Base-by-base conservation (phyloP, 331 rosid species). In the Arachis monticola region DNA sequence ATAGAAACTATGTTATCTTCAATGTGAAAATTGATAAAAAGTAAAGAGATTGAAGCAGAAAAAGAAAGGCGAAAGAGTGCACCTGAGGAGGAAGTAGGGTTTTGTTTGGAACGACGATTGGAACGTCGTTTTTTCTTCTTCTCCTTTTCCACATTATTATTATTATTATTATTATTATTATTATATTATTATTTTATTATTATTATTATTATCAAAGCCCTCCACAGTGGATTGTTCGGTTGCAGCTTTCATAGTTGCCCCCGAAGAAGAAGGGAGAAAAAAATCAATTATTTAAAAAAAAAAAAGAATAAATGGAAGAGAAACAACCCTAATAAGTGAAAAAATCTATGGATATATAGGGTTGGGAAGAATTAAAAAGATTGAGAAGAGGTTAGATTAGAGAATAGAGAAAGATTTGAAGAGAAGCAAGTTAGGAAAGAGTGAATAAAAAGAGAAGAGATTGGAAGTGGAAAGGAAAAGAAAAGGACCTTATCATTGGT, bases 41-140 rank as follows among this genome's bases (percentile, higher is more conserved):
- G 48, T 0, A 35, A 35, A 35, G 40, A 40, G 1, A 32, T 55
- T 2, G 67, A 38, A 58, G 11, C 4, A 73, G 8, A 31, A 9
- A 17, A 6, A 42, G 6, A 38, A 9, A 1, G 12, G 27, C 14
- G 56, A 51, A 31, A 14, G 8, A n/a, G 9, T 35, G 47, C 60
- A 95, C 99, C 97, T n/a, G 90, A 69, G 30, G 59, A 13, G 30
- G 78, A 22, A 0, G 82, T 3, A 67, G 88, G 65, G 80, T 66
- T 80, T 55, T 88, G 96, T 63, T 83, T 90, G 50, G 87, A 68
- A 74, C 97, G 92, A 22, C 97, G 96, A 84, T 69, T 80, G 72
- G 92, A 75, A 78, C 93, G 88, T 27, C 93, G 96, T 50, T 76
- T 89, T 89, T 90, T 95, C 89, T 83, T 94, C 91, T 88, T 91